Conservation (phyloP, 2,329 filamentous ascomycete species). For the Cryphonectria japonica region DNA sequence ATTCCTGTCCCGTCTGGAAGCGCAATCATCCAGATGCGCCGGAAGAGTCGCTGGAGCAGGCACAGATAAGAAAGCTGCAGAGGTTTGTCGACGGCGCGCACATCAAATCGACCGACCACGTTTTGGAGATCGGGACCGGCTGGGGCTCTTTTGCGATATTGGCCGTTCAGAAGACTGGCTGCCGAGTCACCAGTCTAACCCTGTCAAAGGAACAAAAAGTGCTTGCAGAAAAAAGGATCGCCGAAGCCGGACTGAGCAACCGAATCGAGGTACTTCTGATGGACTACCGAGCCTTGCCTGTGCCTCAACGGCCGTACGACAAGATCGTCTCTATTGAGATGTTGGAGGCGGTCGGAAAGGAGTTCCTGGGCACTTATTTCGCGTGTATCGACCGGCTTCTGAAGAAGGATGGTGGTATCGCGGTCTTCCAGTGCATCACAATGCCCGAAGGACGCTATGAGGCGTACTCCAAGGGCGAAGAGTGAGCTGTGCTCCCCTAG, state of each 20-base stretch:
- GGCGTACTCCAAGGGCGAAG: constrained; percentile 67
- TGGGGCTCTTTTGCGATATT: constrained; percentile 77
- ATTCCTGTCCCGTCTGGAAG: constrained; percentile 71
- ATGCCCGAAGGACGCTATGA: constrained; percentile 73
- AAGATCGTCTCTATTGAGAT: constrained; percentile 78
- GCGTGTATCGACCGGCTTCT: constrained; percentile 64
- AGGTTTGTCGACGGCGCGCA: constrained; percentile 68
- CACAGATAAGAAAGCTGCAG: constrained; percentile 69
- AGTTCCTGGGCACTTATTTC: constrained; percentile 72
- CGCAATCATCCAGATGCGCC: constrained; percentile 43
- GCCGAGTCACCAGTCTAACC: constrained; percentile 70
- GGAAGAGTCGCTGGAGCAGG: constrained; percentile 64
- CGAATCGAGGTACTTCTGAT: constrained; percentile 67
- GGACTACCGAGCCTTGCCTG: constrained; percentile 68
- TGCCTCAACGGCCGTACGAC: constrained; percentile 62
- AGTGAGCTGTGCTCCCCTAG: constrained; percentile 45
- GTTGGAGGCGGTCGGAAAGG: constrained; percentile 73
- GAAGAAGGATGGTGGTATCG: constrained; percentile 68
- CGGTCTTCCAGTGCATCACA: constrained; percentile 77
- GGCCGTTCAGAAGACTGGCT: constrained; percentile 67
- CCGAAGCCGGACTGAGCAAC: constrained; percentile 60
- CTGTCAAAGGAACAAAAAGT: constrained; percentile 71
- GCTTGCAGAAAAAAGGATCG: constrained; percentile 68
- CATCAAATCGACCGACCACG: constrained; percentile 67
- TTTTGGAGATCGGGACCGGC: constrained; percentile 75